These are phyloP conservation scores for Thalassiosira livingstoniorum DNA, from an alignment of 352 stramenopile genomes.

Conservation along the genomic window DNA sequence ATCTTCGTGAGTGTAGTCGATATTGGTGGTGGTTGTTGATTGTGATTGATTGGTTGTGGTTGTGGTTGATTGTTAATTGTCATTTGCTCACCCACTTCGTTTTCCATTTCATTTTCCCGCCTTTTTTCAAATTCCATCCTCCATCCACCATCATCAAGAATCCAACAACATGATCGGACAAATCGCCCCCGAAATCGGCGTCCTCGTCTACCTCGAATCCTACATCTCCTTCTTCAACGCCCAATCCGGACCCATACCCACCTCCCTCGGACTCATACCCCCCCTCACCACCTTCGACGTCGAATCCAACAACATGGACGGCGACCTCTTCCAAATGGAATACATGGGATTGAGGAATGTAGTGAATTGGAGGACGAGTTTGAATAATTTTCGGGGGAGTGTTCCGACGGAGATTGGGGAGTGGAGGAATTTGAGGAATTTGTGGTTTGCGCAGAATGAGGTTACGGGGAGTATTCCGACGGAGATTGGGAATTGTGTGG, in stretches of 20 bases:
- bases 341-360: conserved; percentile 55
- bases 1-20: conserved; percentile 57
- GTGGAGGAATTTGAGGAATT: conserved; percentile 63
- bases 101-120: no score
- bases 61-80: not conserved
- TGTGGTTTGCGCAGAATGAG: conserved; percentile 67
- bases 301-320: conserved; percentile 64
- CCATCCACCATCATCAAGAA: conserved; percentile 25
- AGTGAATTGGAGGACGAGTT: conserved; percentile 56
- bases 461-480: conserved; percentile 60
- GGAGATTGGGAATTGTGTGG: conserved; percentile 62
- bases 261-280: conserved; percentile 51
- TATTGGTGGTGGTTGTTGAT: not conserved
- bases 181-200: conserved; percentile 61
- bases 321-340: conserved; percentile 58
- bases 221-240: conserved; percentile 67
- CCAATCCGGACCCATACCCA: conserved; percentile 52
- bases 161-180: conserved; percentile 63
- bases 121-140: not conserved
- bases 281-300: conserved; percentile 64
- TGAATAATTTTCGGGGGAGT: conserved; percentile 75
- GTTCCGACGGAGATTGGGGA: conserved; percentile 78
- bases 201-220: conserved; percentile 51
- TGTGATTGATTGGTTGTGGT: not conserved
- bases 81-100: no score